Percentiles rank a stretch among this genome's conserved stretches.
Conservation (phyloP, 2,329 filamentous ascomycete genomes). For the Dendrostoma leiphaemia region DNA sequence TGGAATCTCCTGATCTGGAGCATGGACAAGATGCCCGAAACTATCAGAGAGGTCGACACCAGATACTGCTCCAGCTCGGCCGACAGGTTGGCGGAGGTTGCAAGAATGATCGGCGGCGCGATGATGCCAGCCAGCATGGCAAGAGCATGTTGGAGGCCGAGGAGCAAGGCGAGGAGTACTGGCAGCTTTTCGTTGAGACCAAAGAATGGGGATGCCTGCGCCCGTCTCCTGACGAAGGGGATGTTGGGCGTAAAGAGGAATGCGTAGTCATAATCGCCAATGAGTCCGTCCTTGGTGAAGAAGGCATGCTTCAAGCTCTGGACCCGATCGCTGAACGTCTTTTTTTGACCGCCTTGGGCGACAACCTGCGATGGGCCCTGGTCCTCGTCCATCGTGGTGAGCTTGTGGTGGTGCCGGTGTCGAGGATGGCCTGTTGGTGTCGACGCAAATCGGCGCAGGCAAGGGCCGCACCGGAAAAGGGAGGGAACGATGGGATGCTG, state of each 20-base stretch:
- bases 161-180: constrained; percentile 67
- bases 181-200: constrained; percentile 80
- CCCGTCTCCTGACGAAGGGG: constrained; percentile 71
- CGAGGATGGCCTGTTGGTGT: not conserved
- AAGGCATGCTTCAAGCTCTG: constrained; percentile 39
- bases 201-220: constrained; percentile 71
- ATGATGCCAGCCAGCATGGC: constrained; percentile 77
- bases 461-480: too few relatives aligned
- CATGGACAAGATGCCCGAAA: constrained; percentile 71
- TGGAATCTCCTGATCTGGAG: constrained; percentile 78
- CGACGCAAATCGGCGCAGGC: too few relatives aligned
- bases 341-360: constrained; percentile 34
- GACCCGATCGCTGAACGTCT: constrained; percentile 30
- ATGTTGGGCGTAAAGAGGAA: constrained; percentile 82
- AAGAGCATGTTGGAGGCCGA: constrained; percentile 77
- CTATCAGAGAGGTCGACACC: constrained; percentile 75
- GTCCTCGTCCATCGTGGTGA: constrained; percentile 52
- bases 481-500: too few relatives aligned
- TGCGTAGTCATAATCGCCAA: constrained; percentile 87
- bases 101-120: constrained; percentile 73
- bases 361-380: constrained; percentile 50
- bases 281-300: constrained; percentile 65
- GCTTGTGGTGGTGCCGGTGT: not conserved
- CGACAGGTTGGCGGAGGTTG: constrained; percentile 61
- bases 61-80: constrained; percentile 68